Conservation (phyloP, 169 alveolate species). For the Eimeria acervulina region DNA sequence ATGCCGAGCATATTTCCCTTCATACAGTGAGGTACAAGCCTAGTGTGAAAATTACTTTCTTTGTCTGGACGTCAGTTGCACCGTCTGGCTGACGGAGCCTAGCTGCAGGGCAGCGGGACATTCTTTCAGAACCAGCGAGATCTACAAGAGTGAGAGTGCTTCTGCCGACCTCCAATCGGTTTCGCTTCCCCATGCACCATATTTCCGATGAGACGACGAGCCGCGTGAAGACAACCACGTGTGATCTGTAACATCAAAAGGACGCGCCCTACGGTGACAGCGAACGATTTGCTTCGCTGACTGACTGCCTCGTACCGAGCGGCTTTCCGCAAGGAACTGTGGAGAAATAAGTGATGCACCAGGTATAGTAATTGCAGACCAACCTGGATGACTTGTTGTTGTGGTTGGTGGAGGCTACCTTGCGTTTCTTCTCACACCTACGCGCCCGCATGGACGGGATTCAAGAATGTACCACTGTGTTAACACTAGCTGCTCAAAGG, state of each 20-base stretch:
- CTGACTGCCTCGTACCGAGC: not conserved
- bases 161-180: constrained; percentile 49
- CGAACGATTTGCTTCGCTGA: not conserved
- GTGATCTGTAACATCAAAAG: constrained; percentile 58
- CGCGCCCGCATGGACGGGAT: not conserved
- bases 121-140: constrained; percentile 69
- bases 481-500: not conserved
- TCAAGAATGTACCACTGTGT: not conserved
- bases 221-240: constrained; percentile 65
- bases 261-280: not conserved
- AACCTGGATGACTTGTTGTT: constrained; percentile 66
- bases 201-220: constrained; percentile 35
- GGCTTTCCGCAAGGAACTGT: not conserved
- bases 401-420: constrained; percentile 68
- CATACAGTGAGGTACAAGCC: not conserved
- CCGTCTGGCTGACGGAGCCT: constrained; percentile 76
- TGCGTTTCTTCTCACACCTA: constrained; percentile 74
- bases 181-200: constrained; percentile 66
- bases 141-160: constrained; percentile 72
- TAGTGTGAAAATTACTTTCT: constrained; percentile 13
- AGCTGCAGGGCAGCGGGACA: constrained; percentile 77
- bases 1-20: not conserved
- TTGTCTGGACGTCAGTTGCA: constrained; percentile 66
- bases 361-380: not conserved
- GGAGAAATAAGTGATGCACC: not conserved